These are phyloP conservation scores for Aspergillus asperescens DNA, from an alignment of 495 filamentous ascomycete species.

Conservation along the genomic window DNA sequence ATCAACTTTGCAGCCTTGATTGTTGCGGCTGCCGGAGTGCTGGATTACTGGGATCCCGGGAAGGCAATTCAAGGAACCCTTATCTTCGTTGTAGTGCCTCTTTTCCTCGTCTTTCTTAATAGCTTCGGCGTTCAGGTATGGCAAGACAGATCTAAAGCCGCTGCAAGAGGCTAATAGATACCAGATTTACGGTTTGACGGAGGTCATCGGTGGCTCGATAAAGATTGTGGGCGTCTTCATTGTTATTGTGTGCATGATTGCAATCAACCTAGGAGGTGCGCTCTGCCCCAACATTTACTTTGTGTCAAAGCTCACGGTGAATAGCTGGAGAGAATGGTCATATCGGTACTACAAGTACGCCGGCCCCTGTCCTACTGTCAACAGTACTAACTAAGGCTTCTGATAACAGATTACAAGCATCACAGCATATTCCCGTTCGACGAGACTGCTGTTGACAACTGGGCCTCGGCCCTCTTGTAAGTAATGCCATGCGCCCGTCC, in stretches of 20 bases:
- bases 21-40: conserved; percentile 32
- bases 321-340: conserved; percentile 9
- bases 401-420: conserved; percentile 15
- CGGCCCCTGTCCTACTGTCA: no score
- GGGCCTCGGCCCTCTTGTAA: conserved; percentile 33
- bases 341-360: conserved; percentile 21
- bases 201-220: conserved; percentile 34
- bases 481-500: neutral
- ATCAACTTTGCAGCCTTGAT: conserved; percentile 38
- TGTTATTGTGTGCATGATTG: conserved; percentile 26
- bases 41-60: conserved; percentile 32
- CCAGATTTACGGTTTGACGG: conserved; percentile 36
- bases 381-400: neutral
- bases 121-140: conserved; percentile 30
- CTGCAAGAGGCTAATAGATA: neutral
- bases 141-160: neutral
- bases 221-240: conserved; percentile 34
- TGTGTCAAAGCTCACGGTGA: neutral
- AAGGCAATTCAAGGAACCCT: conserved; percentile 26
- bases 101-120: conserved; percentile 31
- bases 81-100: conserved; percentile 27
- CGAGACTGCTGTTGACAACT: conserved; percentile 21
- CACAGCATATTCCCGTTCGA: conserved; percentile 25
- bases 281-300: neutral
- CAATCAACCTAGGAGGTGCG: conserved; percentile 33